Base-by-base conservation (phyloP, 176 grass and related monocot genomes). In the Oryza coarctata region DNA sequence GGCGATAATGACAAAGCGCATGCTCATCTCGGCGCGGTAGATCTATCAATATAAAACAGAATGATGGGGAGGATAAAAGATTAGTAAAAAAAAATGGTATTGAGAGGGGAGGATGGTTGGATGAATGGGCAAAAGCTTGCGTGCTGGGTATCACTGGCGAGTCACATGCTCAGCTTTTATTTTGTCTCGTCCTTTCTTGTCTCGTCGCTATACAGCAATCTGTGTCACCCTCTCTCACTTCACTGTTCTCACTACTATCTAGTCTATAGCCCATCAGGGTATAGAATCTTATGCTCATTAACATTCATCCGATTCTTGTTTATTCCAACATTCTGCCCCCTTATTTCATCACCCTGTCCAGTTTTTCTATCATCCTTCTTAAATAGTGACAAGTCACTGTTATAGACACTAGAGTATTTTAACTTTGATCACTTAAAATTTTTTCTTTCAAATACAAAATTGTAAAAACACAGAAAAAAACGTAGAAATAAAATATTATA, bases 151-250 rank as follows among this genome's bases (percentile, higher is more conserved):
- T 55, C 49, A 74, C 88, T 79, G 74, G 3, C 63, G 74, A 33
- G 74, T 90, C 88, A 90, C 88, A 63, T 90, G 88, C 84, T 30
- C 6, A 1, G 74, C 68, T 83, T 83, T 87, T 87, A 55, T 79
- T 73, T 82, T 90, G 88, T 82, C 83, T 68, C 73, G 78, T 82
- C 79, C 68, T 77, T 26, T 45, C 78, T 74, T 86, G 83, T 82
- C 79, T 27, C 57, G 18, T 63, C 57, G 15, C 82, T 38, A 1
- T 5, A 34, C 22, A 70, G 67, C 67, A 40, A 13, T 25, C 2
- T 7, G 3, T 30, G 29, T 20, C 13, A 7, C 30, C 0, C 31
- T 8, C 15, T 9, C 78, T 12, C n/a, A 12, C 39, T 11, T 38
- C 28, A 26, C 9, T 22, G 14, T 9, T 50, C 47, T 20, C 17